Conservation (phyloP, 108 stramenopile genomes). For the Aurantiochytrium sp. region DNA sequence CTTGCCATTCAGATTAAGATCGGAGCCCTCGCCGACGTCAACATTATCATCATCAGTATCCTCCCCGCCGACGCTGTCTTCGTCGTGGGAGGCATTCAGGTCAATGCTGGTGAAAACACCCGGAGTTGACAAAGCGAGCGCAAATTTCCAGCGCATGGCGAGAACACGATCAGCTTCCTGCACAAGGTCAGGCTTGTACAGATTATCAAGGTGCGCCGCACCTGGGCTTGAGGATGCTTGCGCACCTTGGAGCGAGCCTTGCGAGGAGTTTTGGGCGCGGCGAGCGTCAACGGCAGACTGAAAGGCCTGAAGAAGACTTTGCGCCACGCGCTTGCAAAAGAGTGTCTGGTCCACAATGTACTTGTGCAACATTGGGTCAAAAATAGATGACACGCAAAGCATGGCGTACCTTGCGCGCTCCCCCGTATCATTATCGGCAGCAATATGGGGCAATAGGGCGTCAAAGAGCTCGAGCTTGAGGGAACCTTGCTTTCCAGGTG, state of each 20-base stretch:
- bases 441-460: not conserved
- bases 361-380: not conserved
- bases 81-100: not conserved
- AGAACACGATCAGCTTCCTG: not conserved
- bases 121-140: not conserved
- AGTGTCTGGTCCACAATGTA: not conserved
- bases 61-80: not conserved
- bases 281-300: not conserved
- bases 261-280: not conserved
- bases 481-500: not conserved
- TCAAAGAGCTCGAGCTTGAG: not conserved
- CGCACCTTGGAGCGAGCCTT: not conserved
- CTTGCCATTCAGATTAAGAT: no score
- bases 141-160: not conserved
- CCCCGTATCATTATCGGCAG: not conserved
- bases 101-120: not conserved
- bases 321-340: not conserved
- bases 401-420: not conserved
- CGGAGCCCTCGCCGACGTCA: not conserved
- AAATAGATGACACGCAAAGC: not conserved
- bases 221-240: not conserved
- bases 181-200: not conserved
- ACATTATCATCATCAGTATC: not conserved
- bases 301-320: not conserved
- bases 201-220: not conserved